phyloP scores from a whole-genome alignment of 192 early-diverging fungal genomes.

The Coemansia asiatica region DNA sequence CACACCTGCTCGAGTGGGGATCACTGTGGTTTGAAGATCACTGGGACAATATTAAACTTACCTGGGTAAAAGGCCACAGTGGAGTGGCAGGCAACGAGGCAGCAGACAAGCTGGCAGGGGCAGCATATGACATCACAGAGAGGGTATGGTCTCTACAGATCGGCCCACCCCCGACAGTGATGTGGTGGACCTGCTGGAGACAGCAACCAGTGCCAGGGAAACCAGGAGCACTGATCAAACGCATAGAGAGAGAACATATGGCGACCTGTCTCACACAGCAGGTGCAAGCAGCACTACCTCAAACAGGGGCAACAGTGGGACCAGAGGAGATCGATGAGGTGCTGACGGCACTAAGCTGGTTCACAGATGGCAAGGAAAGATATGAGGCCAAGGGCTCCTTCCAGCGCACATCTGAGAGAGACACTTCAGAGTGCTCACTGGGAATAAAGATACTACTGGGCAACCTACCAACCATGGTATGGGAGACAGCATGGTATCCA shows the following conservation, averaged over 20 bases:
- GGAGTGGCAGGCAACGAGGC: background rate
- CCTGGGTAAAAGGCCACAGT: background rate
- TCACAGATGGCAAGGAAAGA: background rate
- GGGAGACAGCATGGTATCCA: slow-evolving; percentile 1
- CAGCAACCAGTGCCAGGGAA: background rate
- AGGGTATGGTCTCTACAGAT: background rate
- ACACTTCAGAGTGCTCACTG: background rate
- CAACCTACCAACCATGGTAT: background rate
- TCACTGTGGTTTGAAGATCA: background rate
- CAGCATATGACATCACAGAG: background rate
- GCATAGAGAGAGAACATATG: background rate
- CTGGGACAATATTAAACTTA: background rate
- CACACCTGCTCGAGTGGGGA: background rate
- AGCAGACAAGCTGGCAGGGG: background rate
- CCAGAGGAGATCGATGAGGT: background rate
- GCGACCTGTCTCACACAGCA: background rate
- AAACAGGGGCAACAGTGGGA: background rate
- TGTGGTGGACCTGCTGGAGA: background rate
- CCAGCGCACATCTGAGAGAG: background rate
- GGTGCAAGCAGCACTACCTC: background rate
- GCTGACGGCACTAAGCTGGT: background rate
- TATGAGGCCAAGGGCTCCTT: background rate
- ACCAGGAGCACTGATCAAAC: background rate
- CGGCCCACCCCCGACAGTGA: background rate
- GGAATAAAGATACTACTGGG: background rate